Conservation (phyloP, 805 yeast genomes). For the Candida hungchunana region DNA sequence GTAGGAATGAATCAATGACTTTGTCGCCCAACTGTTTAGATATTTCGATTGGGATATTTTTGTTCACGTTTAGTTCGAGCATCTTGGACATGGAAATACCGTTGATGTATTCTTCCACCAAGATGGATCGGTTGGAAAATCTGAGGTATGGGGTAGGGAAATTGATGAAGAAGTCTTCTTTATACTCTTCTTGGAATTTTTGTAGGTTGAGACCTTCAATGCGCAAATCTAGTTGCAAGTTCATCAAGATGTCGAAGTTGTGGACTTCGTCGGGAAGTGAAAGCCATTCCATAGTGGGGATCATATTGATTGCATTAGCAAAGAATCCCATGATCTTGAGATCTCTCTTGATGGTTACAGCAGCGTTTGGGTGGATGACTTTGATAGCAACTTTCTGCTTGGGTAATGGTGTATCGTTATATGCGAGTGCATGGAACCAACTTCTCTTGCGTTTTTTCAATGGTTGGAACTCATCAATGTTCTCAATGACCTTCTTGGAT, state of each 20-base stretch:
- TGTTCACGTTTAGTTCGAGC: slow-evolving; percentile 36
- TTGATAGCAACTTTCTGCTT: slow-evolving; percentile 78
- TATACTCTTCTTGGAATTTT: slow-evolving; percentile 68
- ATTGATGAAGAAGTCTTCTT: slow-evolving; percentile 50
- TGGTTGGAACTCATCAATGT: slow-evolving; percentile 27
- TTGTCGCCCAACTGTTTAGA: slow-evolving; percentile 72
- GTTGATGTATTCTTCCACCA: slow-evolving; percentile 80
- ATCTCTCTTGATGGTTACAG: slow-evolving; percentile 69
- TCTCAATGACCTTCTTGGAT: slow-evolving; percentile 39
- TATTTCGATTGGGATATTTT: slow-evolving; percentile 42
- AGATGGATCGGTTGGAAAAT: slow-evolving; percentile 62
- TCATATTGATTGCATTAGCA: slow-evolving; percentile 60
- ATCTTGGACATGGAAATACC: slow-evolving; percentile 81
- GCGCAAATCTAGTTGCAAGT: slow-evolving; percentile 80
- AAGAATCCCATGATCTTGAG: slow-evolving; percentile 77
- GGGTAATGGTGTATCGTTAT: slow-evolving; percentile 28
- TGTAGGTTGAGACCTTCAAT: slow-evolving; percentile 82
- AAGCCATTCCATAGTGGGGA: slow-evolving; percentile 98
- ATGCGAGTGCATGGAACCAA: slow-evolving; percentile 10
- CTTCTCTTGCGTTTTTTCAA: slow-evolving; percentile 23
- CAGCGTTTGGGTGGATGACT: slow-evolving; percentile 87
- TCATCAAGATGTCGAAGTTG: slow-evolving; percentile 83
- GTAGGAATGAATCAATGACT: slow-evolving; percentile 84
- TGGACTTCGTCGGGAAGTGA: slow-evolving; percentile 92
- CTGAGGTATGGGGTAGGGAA: slow-evolving; percentile 76